Conservation (phyloP, 176 grass and related monocot species). For the Tillandsia leiboldiana region DNA sequence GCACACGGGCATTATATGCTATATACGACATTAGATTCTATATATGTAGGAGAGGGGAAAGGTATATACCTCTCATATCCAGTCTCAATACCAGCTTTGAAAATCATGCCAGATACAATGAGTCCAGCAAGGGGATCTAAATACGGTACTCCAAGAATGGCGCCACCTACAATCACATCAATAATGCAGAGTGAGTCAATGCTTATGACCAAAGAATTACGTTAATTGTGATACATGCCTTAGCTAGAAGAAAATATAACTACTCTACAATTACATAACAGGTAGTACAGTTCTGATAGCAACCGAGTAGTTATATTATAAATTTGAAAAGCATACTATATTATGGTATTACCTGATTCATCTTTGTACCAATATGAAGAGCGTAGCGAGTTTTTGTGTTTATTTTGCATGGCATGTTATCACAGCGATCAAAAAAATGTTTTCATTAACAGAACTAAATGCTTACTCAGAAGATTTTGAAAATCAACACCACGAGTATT, state of each 20-base stretch:
- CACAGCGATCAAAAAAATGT: too few species aligned
- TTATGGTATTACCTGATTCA: too few species aligned
- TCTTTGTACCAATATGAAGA: too few species aligned
- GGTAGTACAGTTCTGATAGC: too few species aligned
- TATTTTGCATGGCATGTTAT: too few species aligned
- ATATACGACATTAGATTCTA: background rate
- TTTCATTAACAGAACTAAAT: too few species aligned
- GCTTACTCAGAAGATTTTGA: too few species aligned
- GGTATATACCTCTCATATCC: conserved; percentile 68
- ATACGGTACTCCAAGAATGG: conserved; percentile 67
- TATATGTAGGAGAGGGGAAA: background rate
- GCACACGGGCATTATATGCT: background rate
- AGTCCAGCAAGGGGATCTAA: conserved; percentile 94
- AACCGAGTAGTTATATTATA: too few species aligned
- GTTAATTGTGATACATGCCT: background rate
- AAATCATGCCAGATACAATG: conserved; percentile 87
- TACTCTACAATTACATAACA: background rate
- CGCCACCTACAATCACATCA: conserved; percentile 54
- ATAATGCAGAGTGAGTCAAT: conserved; percentile 1
- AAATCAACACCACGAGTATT: too few species aligned
- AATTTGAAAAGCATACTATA: too few species aligned
- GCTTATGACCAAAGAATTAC: background rate
- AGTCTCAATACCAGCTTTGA: conserved; percentile 83
- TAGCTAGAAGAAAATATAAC: background rate
- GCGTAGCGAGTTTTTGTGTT: too few species aligned